These are phyloP conservation scores for Neurospora sp. DNA, from an alignment of 495 filamentous ascomycete genomes.

Conservation along the genomic window DNA sequence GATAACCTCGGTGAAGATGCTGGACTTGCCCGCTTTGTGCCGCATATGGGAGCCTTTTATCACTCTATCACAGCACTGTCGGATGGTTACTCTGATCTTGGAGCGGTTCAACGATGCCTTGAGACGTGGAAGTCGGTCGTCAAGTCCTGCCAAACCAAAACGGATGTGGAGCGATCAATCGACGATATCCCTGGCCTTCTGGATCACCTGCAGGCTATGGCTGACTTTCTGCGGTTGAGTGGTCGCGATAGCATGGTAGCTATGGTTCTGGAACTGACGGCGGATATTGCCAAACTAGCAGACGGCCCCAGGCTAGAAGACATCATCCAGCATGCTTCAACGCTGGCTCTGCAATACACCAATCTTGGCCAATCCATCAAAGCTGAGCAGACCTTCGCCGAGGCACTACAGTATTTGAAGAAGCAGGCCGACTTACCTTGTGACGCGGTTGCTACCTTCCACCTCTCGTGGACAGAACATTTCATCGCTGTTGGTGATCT, in stretches of 20 bases:
- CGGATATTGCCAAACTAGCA: conserved; percentile 47
- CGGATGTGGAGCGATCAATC: conserved; percentile 44
- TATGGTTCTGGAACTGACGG: conserved; percentile 35
- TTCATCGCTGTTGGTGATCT: conserved; percentile 56
- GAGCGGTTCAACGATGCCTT: conserved; percentile 39
- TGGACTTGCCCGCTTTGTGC: conserved; percentile 40
- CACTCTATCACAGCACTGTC: conserved; percentile 45
- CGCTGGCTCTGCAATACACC: conserved; percentile 61
- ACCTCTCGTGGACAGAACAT: conserved; percentile 67
- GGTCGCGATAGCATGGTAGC: conserved; percentile 43
- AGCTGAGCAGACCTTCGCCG: conserved; percentile 53
- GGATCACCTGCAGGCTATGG: conserved; percentile 54
- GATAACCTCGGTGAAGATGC: conserved; percentile 41
- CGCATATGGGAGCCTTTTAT: conserved; percentile 50
- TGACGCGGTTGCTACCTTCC: conserved; percentile 42
- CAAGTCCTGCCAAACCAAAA: conserved; percentile 35
- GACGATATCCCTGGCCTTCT: conserved; percentile 53
- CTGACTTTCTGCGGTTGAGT: conserved; percentile 70
- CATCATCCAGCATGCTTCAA: conserved; percentile 46
- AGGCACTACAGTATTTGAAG: conserved; percentile 37
- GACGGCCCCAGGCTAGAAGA: conserved; percentile 41
- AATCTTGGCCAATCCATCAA: conserved; percentile 67
- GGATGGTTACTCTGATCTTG: conserved; percentile 35
- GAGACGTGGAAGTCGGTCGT: conserved; percentile 43
- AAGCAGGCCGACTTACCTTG: conserved; percentile 3